phyloP scores from a whole-genome alignment of 768 basidiomycete genomes.

The Boletus rex-veris region DNA sequence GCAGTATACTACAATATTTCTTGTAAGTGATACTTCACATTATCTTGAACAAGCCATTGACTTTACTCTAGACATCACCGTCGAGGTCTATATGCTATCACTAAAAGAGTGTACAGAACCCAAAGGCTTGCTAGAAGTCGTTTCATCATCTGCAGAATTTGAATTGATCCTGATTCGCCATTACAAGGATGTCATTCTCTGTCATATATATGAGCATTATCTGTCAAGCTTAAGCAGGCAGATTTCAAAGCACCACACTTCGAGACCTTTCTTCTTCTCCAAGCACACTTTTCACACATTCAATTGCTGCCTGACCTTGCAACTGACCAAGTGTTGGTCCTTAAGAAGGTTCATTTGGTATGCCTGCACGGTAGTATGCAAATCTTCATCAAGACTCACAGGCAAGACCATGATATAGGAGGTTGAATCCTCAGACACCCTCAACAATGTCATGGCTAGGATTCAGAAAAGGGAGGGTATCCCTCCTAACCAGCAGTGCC shows the following conservation, averaged over 20 bases:
- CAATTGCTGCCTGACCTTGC: constrained; percentile 91
- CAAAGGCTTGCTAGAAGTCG: constrained; percentile 93
- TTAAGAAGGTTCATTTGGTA: constrained; percentile 63
- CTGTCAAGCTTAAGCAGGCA: constrained; percentile 80
- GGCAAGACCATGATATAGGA: no score
- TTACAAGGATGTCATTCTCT: constrained; percentile 81
- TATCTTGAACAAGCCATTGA: neutral
- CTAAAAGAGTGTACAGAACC: constrained; percentile 95
- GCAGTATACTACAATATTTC: constrained; percentile 95
- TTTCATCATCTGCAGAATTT: constrained; percentile 96
- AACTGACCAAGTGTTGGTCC: constrained; percentile 83
- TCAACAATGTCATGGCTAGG: no score
- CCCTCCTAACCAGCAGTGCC: no score
- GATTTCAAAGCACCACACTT: constrained; percentile 96
- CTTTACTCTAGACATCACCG: constrained; percentile 70
- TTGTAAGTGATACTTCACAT: constrained; percentile 45
- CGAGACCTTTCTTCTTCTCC: constrained; percentile 95
- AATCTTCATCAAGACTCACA: no score
- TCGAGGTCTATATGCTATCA: constrained; percentile 95
- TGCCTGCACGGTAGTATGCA: no score
- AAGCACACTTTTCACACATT: constrained; percentile 94
- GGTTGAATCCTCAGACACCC: no score
- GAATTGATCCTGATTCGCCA: constrained; percentile 90
- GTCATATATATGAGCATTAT: constrained; percentile 92
- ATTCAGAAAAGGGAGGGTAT: no score